These are phyloP conservation scores for Epithele typhae DNA, from an alignment of 768 basidiomycete species.

Conservation along the genomic window DNA sequence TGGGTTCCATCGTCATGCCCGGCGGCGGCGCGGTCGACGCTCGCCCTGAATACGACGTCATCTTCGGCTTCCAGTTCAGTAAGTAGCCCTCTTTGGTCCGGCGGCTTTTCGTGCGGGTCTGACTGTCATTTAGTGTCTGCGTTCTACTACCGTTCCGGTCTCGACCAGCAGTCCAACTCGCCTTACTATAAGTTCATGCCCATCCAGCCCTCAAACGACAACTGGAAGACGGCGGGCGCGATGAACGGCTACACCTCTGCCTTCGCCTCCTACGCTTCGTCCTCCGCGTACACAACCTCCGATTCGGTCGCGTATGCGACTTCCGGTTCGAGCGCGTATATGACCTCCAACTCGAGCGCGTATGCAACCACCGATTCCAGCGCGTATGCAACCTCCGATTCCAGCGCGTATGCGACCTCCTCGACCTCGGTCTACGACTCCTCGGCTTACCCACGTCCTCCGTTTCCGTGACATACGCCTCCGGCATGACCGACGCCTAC, in stretches of 20 bases:
- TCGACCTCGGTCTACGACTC: background rate
- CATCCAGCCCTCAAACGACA: background rate
- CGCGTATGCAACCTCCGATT: background rate
- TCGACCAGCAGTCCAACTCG: slow-evolving; percentile 4
- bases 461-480: too few relatives aligned
- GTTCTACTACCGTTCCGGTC: slow-evolving; percentile 13
- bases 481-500: background rate
- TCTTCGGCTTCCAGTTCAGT: slow-evolving; percentile 12
- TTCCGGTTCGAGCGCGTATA: background rate
- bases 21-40: slow-evolving; percentile 1
- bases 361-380: background rate
- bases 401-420: background rate
- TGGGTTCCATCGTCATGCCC: slow-evolving; percentile 9
- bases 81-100: background rate
- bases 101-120: background rate
- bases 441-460: too few relatives aligned
- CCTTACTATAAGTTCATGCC: slow-evolving; percentile 11
- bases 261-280: background rate
- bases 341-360: background rate
- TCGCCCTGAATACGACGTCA: slow-evolving; percentile 3
- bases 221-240: background rate
- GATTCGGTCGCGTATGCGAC: background rate
- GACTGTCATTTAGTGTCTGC: slow-evolving; percentile 2
- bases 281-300: background rate
- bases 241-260: background rate